Percentiles rank a stretch among this genome's conserved stretches.
phyloP scores from a whole-genome alignment of 306 rosid genomes.

The Vigna angularis region DNA sequence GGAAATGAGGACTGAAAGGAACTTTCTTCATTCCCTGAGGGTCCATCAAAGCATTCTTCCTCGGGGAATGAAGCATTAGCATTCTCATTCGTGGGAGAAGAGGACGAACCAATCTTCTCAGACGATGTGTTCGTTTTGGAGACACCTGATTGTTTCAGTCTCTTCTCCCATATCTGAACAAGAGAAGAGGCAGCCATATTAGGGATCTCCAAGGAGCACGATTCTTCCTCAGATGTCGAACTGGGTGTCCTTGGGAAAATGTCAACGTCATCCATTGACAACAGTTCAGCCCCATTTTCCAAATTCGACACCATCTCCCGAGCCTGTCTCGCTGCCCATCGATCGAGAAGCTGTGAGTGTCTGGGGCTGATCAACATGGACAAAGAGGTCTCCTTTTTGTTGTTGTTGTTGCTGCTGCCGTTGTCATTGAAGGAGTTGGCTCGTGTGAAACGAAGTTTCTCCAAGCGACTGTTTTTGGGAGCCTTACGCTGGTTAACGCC shows the following conservation, averaged over 20 bases:
- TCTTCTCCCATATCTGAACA: conserved; percentile 92
- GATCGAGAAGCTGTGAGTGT: conserved; percentile 45
- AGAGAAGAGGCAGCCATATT: conserved; percentile 81
- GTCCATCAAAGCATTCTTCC: conserved; percentile 37
- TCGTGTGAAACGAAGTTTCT: conserved; percentile 19
- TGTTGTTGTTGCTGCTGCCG: background rate
- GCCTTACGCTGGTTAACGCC: background rate
- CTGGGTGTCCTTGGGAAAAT: conserved; percentile 32
- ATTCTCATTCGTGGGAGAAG: background rate
- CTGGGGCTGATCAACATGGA: conserved; percentile 29
- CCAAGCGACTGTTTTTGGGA: conserved; percentile 8
- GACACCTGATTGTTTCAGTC: conserved; percentile 57
- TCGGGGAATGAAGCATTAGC: conserved; percentile 29
- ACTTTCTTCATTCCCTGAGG: conserved; percentile 33
- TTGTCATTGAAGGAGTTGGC: background rate
- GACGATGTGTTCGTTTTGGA: conserved; percentile 1
- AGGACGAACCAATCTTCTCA: conserved; percentile 6
- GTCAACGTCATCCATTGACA: conserved; percentile 2
- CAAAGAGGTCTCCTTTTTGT: background rate
- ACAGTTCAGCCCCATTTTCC: conserved; percentile 51
- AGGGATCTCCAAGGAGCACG: conserved; percentile 24
- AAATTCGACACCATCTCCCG: conserved; percentile 50
- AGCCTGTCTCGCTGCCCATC: conserved; percentile 49
- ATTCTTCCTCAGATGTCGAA: conserved; percentile 39
- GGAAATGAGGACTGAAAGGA: background rate